These are phyloP conservation scores for Pythium pyrilobum DNA, from an alignment of 352 stramenopile species.

Conservation along the genomic window DNA sequence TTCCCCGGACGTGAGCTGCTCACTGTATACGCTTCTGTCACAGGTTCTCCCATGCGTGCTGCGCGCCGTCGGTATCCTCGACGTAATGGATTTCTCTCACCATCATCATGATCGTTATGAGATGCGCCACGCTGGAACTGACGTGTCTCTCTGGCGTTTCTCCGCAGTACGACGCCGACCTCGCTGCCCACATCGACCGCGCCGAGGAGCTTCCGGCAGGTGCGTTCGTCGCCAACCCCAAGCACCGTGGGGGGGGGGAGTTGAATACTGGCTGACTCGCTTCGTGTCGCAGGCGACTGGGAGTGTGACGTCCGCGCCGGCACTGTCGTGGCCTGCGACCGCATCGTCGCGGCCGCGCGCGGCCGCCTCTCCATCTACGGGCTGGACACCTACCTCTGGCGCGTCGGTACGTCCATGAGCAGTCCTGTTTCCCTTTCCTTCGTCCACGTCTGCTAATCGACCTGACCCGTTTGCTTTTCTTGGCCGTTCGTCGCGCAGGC, in stretches of 20 bases:
- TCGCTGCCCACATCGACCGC: conserved; percentile 41
- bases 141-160: neutral
- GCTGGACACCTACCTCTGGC: conserved; percentile 71
- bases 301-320: conserved; percentile 69
- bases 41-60: conserved; percentile 74
- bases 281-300: conserved; percentile 8
- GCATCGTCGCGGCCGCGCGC: conserved; percentile 53
- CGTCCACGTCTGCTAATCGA: neutral
- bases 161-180: conserved; percentile 47
- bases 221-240: conserved; percentile 6
- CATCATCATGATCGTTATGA: too few relatives aligned
- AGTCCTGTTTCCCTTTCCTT: neutral
- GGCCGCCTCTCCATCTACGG: conserved; percentile 39
- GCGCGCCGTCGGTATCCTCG: conserved; percentile 56
- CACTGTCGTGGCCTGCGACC: conserved; percentile 57
- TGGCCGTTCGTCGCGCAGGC: conserved; percentile 14
- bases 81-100: conserved; percentile 28
- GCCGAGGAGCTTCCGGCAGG: conserved; percentile 40
- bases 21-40: too few relatives aligned
- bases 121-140: too few relatives aligned
- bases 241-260: too few relatives aligned
- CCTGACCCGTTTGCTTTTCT: neutral
- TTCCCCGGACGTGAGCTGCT: neutral
- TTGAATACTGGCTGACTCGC: too few relatives aligned
- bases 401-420: conserved; percentile 28